Evolutionary conservation across 2,329 filamentous ascomycete species (phyloP).

Genomic region (Knufia petricola): DNA sequence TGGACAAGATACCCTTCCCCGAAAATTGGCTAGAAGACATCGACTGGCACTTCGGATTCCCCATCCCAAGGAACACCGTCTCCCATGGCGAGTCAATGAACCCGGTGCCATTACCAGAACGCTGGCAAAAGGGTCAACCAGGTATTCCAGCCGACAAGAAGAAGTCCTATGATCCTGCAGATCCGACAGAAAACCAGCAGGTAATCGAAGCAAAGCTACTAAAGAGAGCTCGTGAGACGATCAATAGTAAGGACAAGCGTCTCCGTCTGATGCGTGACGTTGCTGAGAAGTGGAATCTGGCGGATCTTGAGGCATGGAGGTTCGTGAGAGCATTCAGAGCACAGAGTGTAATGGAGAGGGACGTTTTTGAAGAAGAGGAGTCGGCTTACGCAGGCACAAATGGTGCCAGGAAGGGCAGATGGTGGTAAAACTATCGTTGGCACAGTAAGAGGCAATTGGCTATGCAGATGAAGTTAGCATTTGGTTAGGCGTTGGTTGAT

Average conservation of each 20-base stretch:
- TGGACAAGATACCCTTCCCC: slow-evolving; percentile 36
- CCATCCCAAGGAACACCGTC: slow-evolving; percentile 49
- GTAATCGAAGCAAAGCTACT: slow-evolving; percentile 38
- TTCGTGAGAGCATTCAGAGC: slow-evolving; percentile 53
- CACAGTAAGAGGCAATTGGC: no score
- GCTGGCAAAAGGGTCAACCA: slow-evolving; percentile 38
- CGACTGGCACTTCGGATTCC: slow-evolving; percentile 85
- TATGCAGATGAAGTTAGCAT: neutral
- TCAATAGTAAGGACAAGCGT: slow-evolving; percentile 32
- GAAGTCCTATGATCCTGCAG: slow-evolving; percentile 29
- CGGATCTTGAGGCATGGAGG: slow-evolving; percentile 55
- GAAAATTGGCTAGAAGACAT: slow-evolving; percentile 49
- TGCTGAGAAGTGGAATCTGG: slow-evolving; percentile 48
- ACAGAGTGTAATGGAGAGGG: slow-evolving; percentile 45
- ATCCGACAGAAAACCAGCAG: slow-evolving; percentile 31
- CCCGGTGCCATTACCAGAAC: slow-evolving; percentile 50
- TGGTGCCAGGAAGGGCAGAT: neutral
- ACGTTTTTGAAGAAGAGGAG: slow-evolving; percentile 53
- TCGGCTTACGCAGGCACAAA: neutral
- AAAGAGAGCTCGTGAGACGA: slow-evolving; percentile 40
- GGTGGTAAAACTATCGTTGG: slow-evolving; percentile 4
- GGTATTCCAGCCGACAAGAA: slow-evolving; percentile 30
- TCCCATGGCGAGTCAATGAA: slow-evolving; percentile 48
- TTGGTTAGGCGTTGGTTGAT: neutral
- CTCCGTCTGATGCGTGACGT: slow-evolving; percentile 34